Evolutionary conservation across 352 stramenopile species (phyloP).

Genomic region (Albugo candida): DNA sequence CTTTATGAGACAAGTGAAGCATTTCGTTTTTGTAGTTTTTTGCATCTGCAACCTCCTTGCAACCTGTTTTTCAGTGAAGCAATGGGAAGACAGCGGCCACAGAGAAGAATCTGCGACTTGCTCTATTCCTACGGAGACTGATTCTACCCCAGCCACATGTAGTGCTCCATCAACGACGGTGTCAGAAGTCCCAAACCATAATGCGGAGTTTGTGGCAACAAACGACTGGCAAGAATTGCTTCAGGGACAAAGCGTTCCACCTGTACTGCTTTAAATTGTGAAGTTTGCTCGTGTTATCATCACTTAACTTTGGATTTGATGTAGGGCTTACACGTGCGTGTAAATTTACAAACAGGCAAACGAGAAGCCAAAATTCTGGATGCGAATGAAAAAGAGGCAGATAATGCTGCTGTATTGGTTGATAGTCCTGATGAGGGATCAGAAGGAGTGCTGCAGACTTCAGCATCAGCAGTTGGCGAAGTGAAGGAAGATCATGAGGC

Average conservation of each 20-base stretch:
- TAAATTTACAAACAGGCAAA: constrained; percentile 69
- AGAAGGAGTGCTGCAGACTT: constrained; percentile 28
- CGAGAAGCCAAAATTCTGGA: constrained; percentile 64
- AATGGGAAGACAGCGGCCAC: too few species aligned
- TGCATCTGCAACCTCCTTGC: too few species aligned
- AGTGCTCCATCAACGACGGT: too few species aligned
- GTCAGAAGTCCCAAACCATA: not conserved
- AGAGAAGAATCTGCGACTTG: too few species aligned
- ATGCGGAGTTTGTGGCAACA: constrained; percentile 41
- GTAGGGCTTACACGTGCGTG: constrained; percentile 62
- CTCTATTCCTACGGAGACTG: too few species aligned
- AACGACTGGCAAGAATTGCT: constrained; percentile 47
- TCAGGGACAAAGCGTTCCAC: constrained; percentile 37
- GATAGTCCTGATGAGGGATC: not conserved
- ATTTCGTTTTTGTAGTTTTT: too few species aligned
- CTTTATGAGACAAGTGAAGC: too few species aligned
- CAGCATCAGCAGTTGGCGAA: constrained; percentile 2
- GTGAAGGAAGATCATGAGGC: constrained; percentile 4
- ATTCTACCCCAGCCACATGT: too few species aligned
- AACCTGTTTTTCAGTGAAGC: too few species aligned
- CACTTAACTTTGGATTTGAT: not conserved
- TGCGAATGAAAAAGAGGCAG: constrained; percentile 14
- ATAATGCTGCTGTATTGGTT: constrained; percentile 13
- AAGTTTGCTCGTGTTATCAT: not conserved
- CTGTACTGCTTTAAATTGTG: constrained; percentile 9